Base-by-base conservation (phyloP, 768 basidiomycete genomes). In the Boletus bicolor region DNA sequence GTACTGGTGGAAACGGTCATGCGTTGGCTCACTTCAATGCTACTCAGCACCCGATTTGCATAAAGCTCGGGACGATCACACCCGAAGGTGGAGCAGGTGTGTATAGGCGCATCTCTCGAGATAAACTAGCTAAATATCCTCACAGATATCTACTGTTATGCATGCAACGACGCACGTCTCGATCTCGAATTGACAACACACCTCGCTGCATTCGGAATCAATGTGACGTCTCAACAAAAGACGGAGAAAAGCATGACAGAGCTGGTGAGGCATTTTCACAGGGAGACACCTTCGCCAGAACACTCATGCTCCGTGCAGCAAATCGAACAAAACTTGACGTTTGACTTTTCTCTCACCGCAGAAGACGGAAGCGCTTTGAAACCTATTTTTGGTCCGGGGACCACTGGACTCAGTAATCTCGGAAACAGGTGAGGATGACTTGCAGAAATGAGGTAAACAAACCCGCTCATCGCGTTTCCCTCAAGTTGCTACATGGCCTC, bases 191-290 rank as follows among this genome's bases (percentile, higher is more conserved):
- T 98, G 10, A 76, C 83, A 0, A 56, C 66, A 0, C 96, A 98
- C 72, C 79, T 98, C 3, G 71, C 82, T 0, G 79, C 79, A 24
- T 97, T 98, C 57, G 94, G 93, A 0, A 96, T 99, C 70, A 87
- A 93, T 57, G 84, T 98, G 1, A 78, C 81, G 37, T 81, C 79
- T 0, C 86, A 91, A 65, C 86, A 74, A 6, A 98, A 98, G 75
- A 98, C 95, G 0, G 93, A 97, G 70, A 98, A 97, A 75, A 92
- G 85, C 54, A 91, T 97, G 86, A 97, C 95, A 0, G 96, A 99
- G 67, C 78, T 99, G 59, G 93, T 94, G 55, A 48, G 83, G 68
- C 1, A 14, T 19, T 19, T 19, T 55, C 11, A 10, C 7, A 55
- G 5, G 19, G 3, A 32, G 34, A 26, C 12, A 7, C 5, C 36